Evolutionary conservation across 805 yeast genomes (phyloP).

Genomic region (Yamadazyma ubonensis): DNA sequence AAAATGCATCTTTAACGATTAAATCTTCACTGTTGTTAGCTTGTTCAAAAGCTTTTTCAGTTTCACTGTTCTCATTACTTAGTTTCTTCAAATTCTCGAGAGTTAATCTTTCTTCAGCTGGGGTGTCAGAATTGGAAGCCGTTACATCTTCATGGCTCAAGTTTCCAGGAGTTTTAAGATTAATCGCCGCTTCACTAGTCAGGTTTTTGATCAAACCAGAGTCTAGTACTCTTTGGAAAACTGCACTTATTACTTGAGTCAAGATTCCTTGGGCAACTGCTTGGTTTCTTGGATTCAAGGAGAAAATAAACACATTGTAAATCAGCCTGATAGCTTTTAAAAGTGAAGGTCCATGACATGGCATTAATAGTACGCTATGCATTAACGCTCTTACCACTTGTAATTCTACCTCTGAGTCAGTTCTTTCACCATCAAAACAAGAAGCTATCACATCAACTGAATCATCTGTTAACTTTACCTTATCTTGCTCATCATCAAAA

Average conservation of each 20-base stretch:
- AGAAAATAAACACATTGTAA: conserved; percentile 85
- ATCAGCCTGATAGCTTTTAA: conserved; percentile 90
- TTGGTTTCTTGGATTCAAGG: conserved; percentile 80
- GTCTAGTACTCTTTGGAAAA: conserved; percentile 65
- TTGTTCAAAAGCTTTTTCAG: conserved; percentile 49
- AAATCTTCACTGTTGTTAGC: conserved; percentile 56
- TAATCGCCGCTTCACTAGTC: conserved; percentile 15
- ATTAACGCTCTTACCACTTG: conserved; percentile 91
- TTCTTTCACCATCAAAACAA: conserved; percentile 88
- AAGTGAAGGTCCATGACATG: conserved; percentile 87
- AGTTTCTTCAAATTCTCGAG: conserved; percentile 58
- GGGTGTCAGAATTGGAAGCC: conserved; percentile 2
- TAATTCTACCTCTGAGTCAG: conserved; percentile 83
- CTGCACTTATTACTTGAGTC: conserved; percentile 83
- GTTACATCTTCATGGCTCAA: conserved; percentile 20
- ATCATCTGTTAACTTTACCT: conserved; percentile 66
- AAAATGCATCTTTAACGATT: conserved; percentile 84
- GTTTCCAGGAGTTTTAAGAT: conserved; percentile 23
- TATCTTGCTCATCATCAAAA: conserved; percentile 58
- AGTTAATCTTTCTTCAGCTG: conserved; percentile 44
- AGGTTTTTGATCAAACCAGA: conserved; percentile 40
- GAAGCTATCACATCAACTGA: conserved; percentile 82
- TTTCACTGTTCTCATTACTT: conserved; percentile 49
- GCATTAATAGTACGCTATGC: conserved; percentile 79
- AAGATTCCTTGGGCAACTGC: conserved; percentile 93